Evolutionary conservation across 306 rosid genomes (phyloP).

Genomic region (Prinsepia uniflora): DNA sequence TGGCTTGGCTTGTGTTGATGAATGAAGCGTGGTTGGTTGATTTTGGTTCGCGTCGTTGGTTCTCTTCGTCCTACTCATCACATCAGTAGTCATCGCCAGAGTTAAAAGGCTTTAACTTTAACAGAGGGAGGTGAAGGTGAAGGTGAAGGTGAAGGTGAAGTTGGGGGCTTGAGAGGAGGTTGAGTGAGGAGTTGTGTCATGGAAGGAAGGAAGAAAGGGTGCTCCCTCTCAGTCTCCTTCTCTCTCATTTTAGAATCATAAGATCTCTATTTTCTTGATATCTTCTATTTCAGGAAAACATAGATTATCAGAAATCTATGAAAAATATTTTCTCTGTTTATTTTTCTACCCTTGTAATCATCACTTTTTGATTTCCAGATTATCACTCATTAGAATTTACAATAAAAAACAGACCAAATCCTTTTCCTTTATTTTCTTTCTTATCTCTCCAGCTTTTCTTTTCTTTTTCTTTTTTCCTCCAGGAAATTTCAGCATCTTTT

Average conservation of each 20-base stretch:
- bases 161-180: background rate
- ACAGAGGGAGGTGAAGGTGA: background rate
- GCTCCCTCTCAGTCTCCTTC: background rate
- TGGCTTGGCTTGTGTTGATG: background rate
- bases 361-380: conserved; percentile 37
- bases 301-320: conserved; percentile 49
- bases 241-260: conserved; percentile 10
- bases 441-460: background rate
- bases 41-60: background rate
- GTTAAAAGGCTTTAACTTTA: background rate
- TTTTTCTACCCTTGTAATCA: conserved; percentile 25
- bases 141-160: background rate
- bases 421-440: conserved; percentile 16
- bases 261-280: background rate
- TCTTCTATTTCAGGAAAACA: conserved; percentile 25
- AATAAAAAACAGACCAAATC: conserved; percentile 1
- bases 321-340: background rate
- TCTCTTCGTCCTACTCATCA: conserved; percentile 7
- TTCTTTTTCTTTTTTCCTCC: background rate
- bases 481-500: conserved; percentile 2
- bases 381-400: conserved; percentile 4
- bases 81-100: background rate
- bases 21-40: background rate
- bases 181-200: background rate
- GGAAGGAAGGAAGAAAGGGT: background rate